Conservation (phyloP, 1,139 yeast genomes). For the Arxiozyma telluris region DNA sequence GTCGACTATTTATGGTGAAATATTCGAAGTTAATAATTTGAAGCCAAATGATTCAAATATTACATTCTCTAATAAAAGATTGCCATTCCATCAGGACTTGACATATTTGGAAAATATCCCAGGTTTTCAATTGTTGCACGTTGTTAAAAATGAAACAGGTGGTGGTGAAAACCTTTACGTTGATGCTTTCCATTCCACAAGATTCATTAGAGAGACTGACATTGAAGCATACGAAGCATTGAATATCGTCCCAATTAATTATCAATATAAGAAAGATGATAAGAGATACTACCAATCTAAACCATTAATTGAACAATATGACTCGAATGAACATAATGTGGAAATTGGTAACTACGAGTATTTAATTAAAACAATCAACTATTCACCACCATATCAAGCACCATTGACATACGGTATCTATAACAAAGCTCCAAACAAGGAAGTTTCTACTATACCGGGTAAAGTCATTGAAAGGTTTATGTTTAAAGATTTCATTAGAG, state of each 20-base stretch:
- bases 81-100: constrained; percentile 76
- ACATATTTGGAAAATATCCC: constrained; percentile 79
- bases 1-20: constrained; percentile 63
- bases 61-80: constrained; percentile 57
- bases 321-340: constrained; percentile 27
- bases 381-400: constrained; percentile 82
- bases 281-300: constrained; percentile 58
- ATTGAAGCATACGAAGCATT: constrained; percentile 59
- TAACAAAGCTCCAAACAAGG: constrained; percentile 19
- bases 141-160: constrained; percentile 68
- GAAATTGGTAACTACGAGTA: constrained; percentile 28
- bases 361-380: constrained; percentile 52
- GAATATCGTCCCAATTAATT: constrained; percentile 56
- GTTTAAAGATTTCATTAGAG: constrained; percentile 50
- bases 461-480: constrained; percentile 33
- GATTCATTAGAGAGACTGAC: constrained; percentile 44
- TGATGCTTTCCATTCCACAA: constrained; percentile 67
- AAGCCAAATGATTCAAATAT: constrained; percentile 56
- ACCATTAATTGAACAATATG: constrained; percentile 58
- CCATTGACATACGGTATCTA: constrained; percentile 55
- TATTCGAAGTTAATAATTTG: constrained; percentile 60
- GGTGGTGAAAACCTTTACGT: constrained; percentile 45
- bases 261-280: constrained; percentile 57
- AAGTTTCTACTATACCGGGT: constrained; percentile 24
- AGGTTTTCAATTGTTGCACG: constrained; percentile 65